A percentile compares a stretch with the other conserved stretches of the same genome.
Conservation (phyloP, 1,284 basidiomycete species). For the Ustilago loliicola region DNA sequence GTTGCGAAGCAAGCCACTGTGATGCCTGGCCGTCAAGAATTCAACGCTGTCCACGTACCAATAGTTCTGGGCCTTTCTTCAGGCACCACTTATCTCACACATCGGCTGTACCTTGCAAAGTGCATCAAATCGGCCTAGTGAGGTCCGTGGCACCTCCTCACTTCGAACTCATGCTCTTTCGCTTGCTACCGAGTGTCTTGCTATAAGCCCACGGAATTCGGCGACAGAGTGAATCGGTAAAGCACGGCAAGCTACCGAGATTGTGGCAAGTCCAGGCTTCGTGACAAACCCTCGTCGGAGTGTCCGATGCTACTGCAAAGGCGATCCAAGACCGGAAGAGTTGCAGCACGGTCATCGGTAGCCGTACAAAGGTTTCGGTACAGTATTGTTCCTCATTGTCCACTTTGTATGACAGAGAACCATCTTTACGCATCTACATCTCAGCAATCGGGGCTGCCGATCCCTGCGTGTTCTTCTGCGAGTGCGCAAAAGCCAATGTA, state of each 20-base stretch:
- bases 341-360: no score
- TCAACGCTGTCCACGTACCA: no score
- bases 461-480: conserved; percentile 27
- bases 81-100: conserved; percentile 1
- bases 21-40: no score
- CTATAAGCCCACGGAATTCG: no score
- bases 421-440: conserved; percentile 15
- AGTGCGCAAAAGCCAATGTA: conserved; percentile 21
- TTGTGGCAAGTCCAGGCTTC: no score
- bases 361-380: no score
- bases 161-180: background rate
- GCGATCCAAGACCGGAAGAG: background rate
- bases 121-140: background rate
- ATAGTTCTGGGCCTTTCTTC: background rate
- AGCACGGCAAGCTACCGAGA: no score
- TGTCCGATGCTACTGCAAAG: background rate
- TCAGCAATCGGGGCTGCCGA: conserved; percentile 24
- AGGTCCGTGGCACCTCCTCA: background rate
- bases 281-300: background rate
- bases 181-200: background rate
- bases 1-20: no score
- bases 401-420: background rate
- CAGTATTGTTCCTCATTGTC: no score
- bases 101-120: conserved; percentile 2
- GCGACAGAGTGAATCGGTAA: no score